Base-by-base conservation (phyloP, 192 early-diverging fungal species). In the Entomortierella chlamydospora region DNA sequence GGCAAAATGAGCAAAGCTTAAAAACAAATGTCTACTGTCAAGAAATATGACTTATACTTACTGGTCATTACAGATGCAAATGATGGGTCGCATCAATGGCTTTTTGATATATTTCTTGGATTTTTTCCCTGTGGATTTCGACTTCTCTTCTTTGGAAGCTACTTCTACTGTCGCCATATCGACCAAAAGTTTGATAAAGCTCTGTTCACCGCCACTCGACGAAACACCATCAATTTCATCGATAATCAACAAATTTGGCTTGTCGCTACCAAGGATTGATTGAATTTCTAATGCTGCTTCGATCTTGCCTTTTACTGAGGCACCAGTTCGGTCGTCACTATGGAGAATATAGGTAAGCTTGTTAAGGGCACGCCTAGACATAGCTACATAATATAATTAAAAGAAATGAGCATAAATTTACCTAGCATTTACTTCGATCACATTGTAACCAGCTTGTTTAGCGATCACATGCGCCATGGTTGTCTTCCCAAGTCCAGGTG, bases 11-110 rank as follows among this genome's bases (percentile, higher is more conserved):
- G 53, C 5, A 41, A 25, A 11, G 34, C 10, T 7, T 37, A n/a
- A 15, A 50, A 9, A 50, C 3, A 50, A 4, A 50, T 5, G 3
- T n/a, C 22, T 10, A 54, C 5, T 4, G 52, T 25, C 18, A 7
- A 54, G 50, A 57, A 57, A 34, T 30, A 20, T 34, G 12, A 54
- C 23, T 18, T 6, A 54, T 3, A 85, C 81, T 49, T 88, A 93
- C 90, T 86, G 91, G 81, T 98, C 96, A 81, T 99, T 99, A 88
- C 98, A 99, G 63, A 99, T 97, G 79, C 97, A 99, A 41, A 99
- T 98, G 56, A 99, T 96, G 51, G 98, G 98, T 6, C 97, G 86
- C 56, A 93, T 81, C 23, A 97, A 84, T 8, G 89, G 89, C 6
- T 77, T 83, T 12, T 79, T 72, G 6, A 69, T 68, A 28, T 56